Evolutionary conservation across 163 green algal genomes (phyloP).

Genomic region (Prototheca stagnorum): DNA sequence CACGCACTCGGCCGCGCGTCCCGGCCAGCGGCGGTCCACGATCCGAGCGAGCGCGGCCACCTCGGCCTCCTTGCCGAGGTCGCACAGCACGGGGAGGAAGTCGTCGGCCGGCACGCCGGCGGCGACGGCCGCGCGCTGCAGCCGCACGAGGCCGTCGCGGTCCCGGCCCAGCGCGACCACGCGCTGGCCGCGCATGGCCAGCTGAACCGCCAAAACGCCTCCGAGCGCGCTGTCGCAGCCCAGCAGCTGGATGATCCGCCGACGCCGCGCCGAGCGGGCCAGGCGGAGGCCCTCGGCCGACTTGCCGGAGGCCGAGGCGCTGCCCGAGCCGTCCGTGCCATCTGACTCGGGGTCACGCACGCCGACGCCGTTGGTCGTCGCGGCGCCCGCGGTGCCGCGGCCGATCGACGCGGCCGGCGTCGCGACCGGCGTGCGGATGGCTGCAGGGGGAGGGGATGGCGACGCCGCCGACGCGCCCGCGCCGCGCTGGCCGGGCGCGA

Average conservation of each 20-base stretch:
- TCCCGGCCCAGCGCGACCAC: constrained; percentile 58
- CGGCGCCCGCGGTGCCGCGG: no score
- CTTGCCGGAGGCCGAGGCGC: not conserved
- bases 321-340: not conserved
- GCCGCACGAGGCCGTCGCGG: constrained; percentile 43
- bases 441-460: no score
- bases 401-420: no score
- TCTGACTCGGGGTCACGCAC: no score
- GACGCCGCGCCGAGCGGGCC: not conserved
- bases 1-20: no score
- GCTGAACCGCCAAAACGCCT: constrained; percentile 34
- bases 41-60: constrained; percentile 53
- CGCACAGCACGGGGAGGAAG: constrained; percentile 71
- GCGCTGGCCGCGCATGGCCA: constrained; percentile 43
- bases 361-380: no score
- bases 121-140: constrained; percentile 40
- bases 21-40: constrained; percentile 59
- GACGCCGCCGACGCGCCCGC: no score
- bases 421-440: no score
- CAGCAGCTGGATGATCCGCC: constrained; percentile 51
- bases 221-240: constrained; percentile 56
- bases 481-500: no score
- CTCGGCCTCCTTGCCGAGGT: constrained; percentile 49
- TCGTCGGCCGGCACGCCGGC: constrained; percentile 32
- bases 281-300: not conserved